phyloP scores from a whole-genome alignment of 345 rosid species.

The Linum tenue region DNA sequence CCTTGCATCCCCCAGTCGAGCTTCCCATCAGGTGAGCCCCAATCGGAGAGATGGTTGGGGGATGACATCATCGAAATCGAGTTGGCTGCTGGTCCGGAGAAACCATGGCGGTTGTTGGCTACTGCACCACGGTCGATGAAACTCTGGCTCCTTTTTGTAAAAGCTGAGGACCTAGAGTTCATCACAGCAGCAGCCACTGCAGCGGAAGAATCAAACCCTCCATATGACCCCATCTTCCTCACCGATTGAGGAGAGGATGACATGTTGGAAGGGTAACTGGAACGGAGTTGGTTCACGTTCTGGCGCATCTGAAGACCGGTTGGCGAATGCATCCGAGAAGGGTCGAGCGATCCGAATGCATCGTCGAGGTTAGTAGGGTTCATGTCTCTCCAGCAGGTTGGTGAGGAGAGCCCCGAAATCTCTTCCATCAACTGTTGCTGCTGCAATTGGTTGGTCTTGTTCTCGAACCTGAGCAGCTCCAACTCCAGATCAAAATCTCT shows the following conservation, averaged over 20 bases:
- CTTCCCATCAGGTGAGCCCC: constrained; percentile 78
- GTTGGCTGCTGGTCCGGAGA: constrained; percentile 27
- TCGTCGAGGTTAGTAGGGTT: constrained; percentile 58
- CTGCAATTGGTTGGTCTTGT: constrained; percentile 12
- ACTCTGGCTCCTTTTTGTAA: constrained; percentile 64
- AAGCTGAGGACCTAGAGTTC: constrained; percentile 55
- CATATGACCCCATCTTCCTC: constrained; percentile 33
- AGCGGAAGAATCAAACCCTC: constrained; percentile 32
- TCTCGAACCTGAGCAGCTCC: constrained; percentile 33
- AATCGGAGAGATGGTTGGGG: constrained; percentile 29
- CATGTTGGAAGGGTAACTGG: constrained; percentile 37
- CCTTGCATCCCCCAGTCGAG: constrained; percentile 71
- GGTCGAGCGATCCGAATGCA: constrained; percentile 44
- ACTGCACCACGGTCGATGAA: constrained; percentile 46
- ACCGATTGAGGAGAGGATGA: constrained; percentile 35
- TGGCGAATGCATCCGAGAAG: constrained; percentile 32
- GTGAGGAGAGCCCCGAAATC: constrained; percentile 43
- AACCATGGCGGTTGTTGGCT: constrained; percentile 26
- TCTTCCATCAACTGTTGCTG: constrained; percentile 45
- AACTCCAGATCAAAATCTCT: constrained; percentile 51
- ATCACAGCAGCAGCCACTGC: constrained; percentile 33
- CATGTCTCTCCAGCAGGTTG: constrained; percentile 49
- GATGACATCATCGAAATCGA: constrained; percentile 24
- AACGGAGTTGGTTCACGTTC: constrained; percentile 40
- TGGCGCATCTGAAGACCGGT: constrained; percentile 37